Conservation (phyloP, 352 stramenopile genomes). For the Globisporangium parvum region DNA sequence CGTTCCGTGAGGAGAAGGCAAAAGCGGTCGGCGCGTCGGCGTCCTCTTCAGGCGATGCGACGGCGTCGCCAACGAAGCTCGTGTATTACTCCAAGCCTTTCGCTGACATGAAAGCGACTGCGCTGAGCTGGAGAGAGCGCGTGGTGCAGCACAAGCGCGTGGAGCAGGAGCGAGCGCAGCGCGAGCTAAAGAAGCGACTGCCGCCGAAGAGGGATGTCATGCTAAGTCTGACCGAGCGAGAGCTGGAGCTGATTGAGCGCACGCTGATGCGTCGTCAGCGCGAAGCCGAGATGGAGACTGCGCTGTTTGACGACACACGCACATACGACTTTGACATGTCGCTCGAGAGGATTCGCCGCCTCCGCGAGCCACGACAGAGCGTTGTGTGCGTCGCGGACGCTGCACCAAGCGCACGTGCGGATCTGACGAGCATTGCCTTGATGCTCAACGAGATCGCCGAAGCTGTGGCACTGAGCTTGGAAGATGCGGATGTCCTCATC, state of each 20-base stretch:
- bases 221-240: conserved; percentile 10
- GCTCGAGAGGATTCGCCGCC: conserved; percentile 3
- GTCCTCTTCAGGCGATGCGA: not conserved
- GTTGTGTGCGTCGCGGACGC: not conserved
- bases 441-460: conserved; percentile 22
- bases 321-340: conserved; percentile 22
- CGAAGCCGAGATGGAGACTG: conserved; percentile 12
- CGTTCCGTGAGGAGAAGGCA: conserved; percentile 16
- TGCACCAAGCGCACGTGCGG: not conserved
- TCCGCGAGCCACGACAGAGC: conserved; percentile 15
- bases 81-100: conserved; percentile 44
- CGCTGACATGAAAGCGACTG: conserved; percentile 42
- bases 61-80: conserved; percentile 17
- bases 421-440: not conserved
- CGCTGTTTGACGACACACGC: conserved; percentile 25
- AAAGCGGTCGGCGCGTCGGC: not conserved
- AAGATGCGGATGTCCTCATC: not conserved
- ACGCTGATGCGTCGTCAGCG: conserved; percentile 8
- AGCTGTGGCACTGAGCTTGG: conserved; percentile 14
- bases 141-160: conserved; percentile 12
- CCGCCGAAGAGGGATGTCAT: conserved; percentile 26
- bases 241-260: conserved; percentile 7
- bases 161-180: conserved; percentile 13
- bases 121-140: conserved; percentile 34
- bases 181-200: conserved; percentile 16